Evolutionary conservation across 768 basidiomycete species (phyloP).

Genomic region (Rhizopogon salebrosus): DNA sequence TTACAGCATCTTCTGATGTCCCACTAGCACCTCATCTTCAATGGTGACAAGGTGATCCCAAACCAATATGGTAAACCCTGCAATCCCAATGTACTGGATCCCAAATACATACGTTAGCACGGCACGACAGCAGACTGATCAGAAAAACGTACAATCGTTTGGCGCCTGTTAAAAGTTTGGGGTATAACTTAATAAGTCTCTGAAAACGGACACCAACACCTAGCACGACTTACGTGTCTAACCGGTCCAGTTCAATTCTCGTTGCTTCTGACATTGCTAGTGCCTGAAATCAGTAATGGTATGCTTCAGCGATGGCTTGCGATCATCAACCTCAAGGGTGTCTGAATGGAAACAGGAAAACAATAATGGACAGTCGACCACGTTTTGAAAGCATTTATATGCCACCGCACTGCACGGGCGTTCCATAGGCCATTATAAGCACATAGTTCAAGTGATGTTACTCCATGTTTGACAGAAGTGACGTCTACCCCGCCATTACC

Average conservation of each 20-base stretch:
- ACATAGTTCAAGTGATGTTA: too few relatives aligned
- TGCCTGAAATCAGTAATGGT: not conserved
- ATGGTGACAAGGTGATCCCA: slow-evolving; percentile 35
- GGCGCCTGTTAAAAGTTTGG: not conserved
- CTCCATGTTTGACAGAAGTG: too few relatives aligned
- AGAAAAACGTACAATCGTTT: not conserved
- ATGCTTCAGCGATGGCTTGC: not conserved
- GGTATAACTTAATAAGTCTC: too few relatives aligned
- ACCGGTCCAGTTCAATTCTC: not conserved
- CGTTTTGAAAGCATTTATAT: not conserved
- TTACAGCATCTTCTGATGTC: not conserved
- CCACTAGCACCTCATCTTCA: slow-evolving; percentile 27
- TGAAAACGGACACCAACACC: not conserved
- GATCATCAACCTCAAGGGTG: not conserved
- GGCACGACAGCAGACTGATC: not conserved
- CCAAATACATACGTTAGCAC: not conserved
- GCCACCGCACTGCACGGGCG: not conserved
- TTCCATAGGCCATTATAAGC: not conserved
- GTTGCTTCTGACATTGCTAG: not conserved
- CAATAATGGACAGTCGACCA: not conserved
- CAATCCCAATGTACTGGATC: slow-evolving; percentile 43
- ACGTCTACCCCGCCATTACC: not conserved
- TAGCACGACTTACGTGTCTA: not conserved
- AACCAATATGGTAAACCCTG: slow-evolving; percentile 41
- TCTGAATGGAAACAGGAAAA: not conserved